These are phyloP conservation scores for Grosmannia clavigera DNA, from an alignment of 2,329 filamentous ascomycete genomes.

Conservation along the genomic window DNA sequence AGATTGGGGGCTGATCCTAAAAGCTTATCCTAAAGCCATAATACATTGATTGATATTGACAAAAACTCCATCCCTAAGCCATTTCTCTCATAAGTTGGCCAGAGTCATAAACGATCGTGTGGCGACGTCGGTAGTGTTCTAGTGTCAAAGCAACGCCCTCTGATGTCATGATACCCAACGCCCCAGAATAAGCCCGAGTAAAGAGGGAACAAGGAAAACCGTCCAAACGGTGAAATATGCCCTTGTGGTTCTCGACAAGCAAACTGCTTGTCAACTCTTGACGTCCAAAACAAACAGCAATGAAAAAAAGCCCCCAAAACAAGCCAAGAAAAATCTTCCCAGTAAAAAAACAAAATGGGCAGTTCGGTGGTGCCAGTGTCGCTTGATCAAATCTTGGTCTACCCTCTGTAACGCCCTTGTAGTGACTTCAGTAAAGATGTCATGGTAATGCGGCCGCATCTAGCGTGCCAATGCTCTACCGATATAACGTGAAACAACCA, in stretches of 20 bases:
- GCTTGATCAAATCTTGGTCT: conserved; percentile 1
- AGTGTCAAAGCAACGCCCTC: neutral
- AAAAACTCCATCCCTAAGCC: neutral
- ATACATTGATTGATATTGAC: neutral
- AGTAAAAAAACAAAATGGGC: neutral
- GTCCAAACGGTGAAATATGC: neutral
- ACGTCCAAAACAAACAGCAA: neutral
- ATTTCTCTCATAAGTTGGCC: neutral
- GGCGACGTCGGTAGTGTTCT: neutral
- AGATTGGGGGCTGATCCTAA: neutral
- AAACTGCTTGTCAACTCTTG: no score
- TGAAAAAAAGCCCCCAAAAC: neutral
- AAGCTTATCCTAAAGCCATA: neutral
- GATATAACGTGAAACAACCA: neutral
- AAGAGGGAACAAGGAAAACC: neutral
- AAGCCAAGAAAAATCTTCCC: neutral
- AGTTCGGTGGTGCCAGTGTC: neutral
- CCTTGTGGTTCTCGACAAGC: no score
- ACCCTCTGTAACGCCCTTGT: conserved; percentile 1
- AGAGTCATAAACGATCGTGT: neutral
- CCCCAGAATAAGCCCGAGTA: neutral
- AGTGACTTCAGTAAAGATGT: neutral
- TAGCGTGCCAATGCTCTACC: neutral
- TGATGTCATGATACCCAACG: neutral
- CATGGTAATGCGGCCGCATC: neutral